Evolutionary conservation across 176 grass and related monocot species (phyloP), one percentile per base, ranked within the genome.

Genomic region (Zoysia japonica): DNA sequence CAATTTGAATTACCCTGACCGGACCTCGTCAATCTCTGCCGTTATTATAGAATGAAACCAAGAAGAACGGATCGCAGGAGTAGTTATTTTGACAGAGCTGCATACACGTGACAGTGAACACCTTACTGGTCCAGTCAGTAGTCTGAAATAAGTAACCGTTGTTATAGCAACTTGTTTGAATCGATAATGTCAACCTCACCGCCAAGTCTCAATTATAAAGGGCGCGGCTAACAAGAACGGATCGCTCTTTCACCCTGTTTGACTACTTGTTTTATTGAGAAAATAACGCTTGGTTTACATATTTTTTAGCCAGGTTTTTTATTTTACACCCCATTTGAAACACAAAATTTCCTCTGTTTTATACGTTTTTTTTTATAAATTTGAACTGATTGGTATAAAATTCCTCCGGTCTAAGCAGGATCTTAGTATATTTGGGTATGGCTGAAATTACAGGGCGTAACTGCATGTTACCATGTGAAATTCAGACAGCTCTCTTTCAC

Each of bases 111-210:
- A 66, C 67, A 47, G 7, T 50, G 43, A 59, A 47, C 65, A 41
- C 16, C 20, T 65, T 6, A 78, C 65, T 70, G 63, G 81, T 70
- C 86, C 63, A 62, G 19, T 41, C 63, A 62, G 19, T 41, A 37
- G 37, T 6, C 35, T 47, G 42, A 68, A 51, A 76, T 61, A 74
- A 51, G 70, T 61, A 67, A 78, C 80, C 86, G 86, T 79, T 88
- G 0, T 0, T 28, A 28, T 28, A 70, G 47, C 62, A 56, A 63
- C 72, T 71, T 79, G 51, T 84, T 92, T 80, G 84, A 92, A 89
- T 78, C 49, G 67, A 39, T 68, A 85, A 45, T 44, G 51, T 71
- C 61, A 69, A 88, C 52, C 50, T 66, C 12, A 4, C 7, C 10
- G 0, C 19, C 19, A 78, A 55, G 20, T 65, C 16, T 72, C 5